phyloP scores from a whole-genome alignment of 2,329 filamentous ascomycete genomes.

The Corinectria fuckeliana region DNA sequence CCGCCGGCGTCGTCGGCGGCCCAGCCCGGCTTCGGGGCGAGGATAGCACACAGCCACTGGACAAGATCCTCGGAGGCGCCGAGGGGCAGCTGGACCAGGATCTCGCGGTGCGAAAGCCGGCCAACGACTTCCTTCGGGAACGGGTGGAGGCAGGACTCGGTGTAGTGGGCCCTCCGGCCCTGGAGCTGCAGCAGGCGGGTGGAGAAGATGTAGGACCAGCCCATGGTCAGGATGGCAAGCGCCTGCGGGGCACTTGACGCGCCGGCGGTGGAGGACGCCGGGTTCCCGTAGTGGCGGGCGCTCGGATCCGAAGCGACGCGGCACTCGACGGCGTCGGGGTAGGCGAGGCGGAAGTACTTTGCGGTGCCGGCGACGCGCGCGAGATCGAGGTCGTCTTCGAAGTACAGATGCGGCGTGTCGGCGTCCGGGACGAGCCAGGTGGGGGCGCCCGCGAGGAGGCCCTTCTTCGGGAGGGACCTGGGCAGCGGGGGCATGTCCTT shows the following conservation, averaged over 20 bases:
- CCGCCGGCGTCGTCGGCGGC: slow-evolving; percentile 26
- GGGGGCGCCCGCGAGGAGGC: slow-evolving; percentile 35
- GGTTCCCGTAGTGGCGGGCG: slow-evolving; percentile 28
- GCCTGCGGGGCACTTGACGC: slow-evolving; percentile 31
- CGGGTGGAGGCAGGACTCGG: slow-evolving; percentile 31
- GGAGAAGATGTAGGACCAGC: slow-evolving; percentile 40
- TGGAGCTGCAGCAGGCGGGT: slow-evolving; percentile 38
- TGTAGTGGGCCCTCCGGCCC: slow-evolving; percentile 32
- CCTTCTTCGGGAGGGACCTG: slow-evolving; percentile 28
- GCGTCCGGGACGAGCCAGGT: slow-evolving; percentile 35
- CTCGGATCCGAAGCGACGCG: slow-evolving; percentile 29
- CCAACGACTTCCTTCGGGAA: slow-evolving; percentile 27
- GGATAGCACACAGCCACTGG: slow-evolving; percentile 38
- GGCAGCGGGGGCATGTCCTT: slow-evolving; percentile 37
- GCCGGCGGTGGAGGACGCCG: slow-evolving; percentile 19
- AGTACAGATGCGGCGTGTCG: slow-evolving; percentile 18
- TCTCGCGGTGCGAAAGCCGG: slow-evolving; percentile 21
- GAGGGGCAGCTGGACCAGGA: slow-evolving; percentile 29
- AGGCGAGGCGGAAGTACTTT: slow-evolving; percentile 37
- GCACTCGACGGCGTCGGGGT: slow-evolving; percentile 31
- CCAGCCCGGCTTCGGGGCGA: slow-evolving; percentile 33
- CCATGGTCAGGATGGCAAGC: slow-evolving; percentile 37
- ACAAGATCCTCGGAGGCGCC: slow-evolving; percentile 31
- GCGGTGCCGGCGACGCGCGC: slow-evolving; percentile 31
- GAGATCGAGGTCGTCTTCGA: slow-evolving; percentile 26